Percentiles rank a stretch among this genome's conserved stretches.
These are phyloP conservation scores for Leccinum laetum DNA, from an alignment of 1,284 basidiomycete genomes.

Conservation along the genomic window DNA sequence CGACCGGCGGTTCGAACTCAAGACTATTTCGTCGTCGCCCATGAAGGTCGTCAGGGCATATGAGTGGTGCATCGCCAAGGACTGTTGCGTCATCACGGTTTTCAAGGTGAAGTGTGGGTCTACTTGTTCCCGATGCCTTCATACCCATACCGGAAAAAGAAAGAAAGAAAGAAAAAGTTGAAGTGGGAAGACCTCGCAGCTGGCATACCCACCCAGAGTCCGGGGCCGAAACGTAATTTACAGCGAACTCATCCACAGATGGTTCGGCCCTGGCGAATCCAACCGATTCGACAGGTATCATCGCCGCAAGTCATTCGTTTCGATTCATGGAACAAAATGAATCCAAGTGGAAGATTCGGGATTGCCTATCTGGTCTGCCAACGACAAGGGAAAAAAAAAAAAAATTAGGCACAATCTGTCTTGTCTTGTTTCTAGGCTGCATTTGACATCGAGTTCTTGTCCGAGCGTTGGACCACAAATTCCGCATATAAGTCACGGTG, in stretches of 20 bases:
- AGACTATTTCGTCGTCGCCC: constrained; percentile 60
- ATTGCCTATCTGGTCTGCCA: constrained; percentile 1
- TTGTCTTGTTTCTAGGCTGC: constrained; percentile 11
- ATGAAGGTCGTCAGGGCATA: constrained; percentile 70
- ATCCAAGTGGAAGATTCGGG: constrained; percentile 1
- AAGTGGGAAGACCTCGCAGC: no score
- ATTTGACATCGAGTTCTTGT: constrained; percentile 15
- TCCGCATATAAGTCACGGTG: constrained; percentile 19
- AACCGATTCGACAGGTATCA: background rate
- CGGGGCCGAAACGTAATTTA: background rate
- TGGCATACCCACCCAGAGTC: background rate
- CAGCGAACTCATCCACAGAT: background rate
- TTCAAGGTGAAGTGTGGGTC: constrained; percentile 65
- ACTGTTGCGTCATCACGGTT: constrained; percentile 68
- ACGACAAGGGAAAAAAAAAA: constrained; percentile 14
- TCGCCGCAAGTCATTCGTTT: background rate
- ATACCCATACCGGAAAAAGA: background rate
- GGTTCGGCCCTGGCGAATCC: background rate
- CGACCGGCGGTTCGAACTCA: constrained; percentile 44
- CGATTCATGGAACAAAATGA: constrained; percentile 1
- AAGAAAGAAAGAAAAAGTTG: no score
- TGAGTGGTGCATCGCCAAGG: constrained; percentile 84
- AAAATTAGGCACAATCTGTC: background rate
- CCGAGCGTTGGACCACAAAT: constrained; percentile 9
- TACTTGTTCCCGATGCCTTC: background rate